phyloP scores from a whole-genome alignment of 345 rosid species.

The Garcia nutans region DNA sequence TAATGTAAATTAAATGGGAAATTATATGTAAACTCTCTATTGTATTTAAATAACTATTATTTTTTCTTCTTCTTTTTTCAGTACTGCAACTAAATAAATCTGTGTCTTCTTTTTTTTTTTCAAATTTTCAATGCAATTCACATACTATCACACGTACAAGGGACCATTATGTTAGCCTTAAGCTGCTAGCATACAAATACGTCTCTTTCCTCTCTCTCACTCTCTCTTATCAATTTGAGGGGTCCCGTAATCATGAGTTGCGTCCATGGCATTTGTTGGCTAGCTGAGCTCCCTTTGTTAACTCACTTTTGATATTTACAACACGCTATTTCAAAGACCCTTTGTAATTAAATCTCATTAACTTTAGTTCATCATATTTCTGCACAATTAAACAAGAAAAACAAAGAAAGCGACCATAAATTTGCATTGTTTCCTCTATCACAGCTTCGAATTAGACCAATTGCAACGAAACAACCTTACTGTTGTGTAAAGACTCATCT shows the following conservation, averaged over 20 bases:
- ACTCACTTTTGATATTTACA: too few species aligned
- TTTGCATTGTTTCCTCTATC: too few species aligned
- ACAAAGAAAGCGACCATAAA: not conserved
- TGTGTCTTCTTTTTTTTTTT: not conserved
- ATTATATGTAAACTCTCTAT: too few species aligned
- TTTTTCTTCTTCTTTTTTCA: not conserved
- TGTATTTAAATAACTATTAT: too few species aligned
- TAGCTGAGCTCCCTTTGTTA: too few species aligned
- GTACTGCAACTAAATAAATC: not conserved
- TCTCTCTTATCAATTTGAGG: not conserved
- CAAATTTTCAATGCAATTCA: not conserved
- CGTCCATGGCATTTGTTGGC: not conserved
- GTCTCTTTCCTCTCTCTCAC: not conserved
- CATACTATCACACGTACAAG: not conserved
- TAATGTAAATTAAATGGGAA: too few species aligned
- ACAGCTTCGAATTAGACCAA: too few species aligned
- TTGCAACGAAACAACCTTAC: too few species aligned
- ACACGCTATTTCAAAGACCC: too few species aligned
- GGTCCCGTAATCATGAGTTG: not conserved
- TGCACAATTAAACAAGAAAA: not conserved
- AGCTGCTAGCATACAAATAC: not conserved
- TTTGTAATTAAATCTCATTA: too few species aligned
- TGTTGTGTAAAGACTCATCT: too few species aligned
- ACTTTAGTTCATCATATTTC: not conserved
- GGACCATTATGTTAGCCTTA: not conserved